Base-by-base conservation (phyloP, 305 asterid species). In the Solanum hybrid region DNA sequence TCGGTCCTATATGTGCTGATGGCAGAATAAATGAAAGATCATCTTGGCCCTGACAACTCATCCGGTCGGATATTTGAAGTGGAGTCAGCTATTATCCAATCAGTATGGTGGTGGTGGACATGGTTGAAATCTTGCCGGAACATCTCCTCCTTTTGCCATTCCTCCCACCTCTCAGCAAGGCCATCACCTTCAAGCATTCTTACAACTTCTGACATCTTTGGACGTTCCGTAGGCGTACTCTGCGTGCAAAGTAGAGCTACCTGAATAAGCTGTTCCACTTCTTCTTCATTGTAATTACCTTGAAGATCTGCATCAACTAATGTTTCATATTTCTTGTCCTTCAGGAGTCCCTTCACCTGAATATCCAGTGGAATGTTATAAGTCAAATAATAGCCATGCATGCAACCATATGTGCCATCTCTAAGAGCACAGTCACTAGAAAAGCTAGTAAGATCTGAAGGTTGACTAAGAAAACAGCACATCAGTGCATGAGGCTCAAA, bases 171-270 rank as follows among this genome's bases (percentile, higher is more conserved):
- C 93, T 95, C 97, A 6, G 97, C 95, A 90, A 94, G 90, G 22
- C 98, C 98, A 7, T 95, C 98, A 0, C 98, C 98, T 93, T 94
- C 98, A 3, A 95, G 91, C 97, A 95, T 95, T 80, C 96, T 90
- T 60, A 95, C 98, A 35, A 95, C 97, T 8, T 95, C 98, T 4
- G 96, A 93, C 98, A 95, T 95, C 92, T 94, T 94, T 10, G 98
- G 98, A 10, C 98, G 94, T 91, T 95, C 97, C 93, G 92, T 91
- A 2, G 98, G 95, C 5, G 97, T 93, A 66, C 97, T 91, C 89
- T 95, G 98, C 2, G 98, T 95, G 91, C 98, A 95, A 7, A 95
- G 93, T 78, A 95, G 93, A 17, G 97, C 97, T 35, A 95, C 97
- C 87, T 95, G 97, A 87, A 95, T 95, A 85, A 94, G 92, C 92